Evolutionary conservation across 2,329 filamentous ascomycete genomes (phyloP).

Genomic region (Mariannaea sp.): DNA sequence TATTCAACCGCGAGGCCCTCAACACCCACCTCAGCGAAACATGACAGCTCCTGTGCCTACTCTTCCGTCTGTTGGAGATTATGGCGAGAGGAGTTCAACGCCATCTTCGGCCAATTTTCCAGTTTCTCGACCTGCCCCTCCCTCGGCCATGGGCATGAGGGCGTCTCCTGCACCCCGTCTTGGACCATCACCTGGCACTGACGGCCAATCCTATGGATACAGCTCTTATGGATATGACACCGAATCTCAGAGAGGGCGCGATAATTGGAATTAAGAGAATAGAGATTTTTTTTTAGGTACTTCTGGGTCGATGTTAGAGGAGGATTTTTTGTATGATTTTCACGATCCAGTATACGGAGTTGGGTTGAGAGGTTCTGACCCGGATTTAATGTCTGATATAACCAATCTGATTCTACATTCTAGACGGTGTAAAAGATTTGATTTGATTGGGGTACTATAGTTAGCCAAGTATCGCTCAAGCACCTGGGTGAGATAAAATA

Average conservation of each 20-base stretch:
- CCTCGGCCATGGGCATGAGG: slow-evolving; percentile 24
- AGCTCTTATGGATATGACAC: slow-evolving; percentile 45
- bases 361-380: slow-evolving; percentile 6
- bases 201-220: slow-evolving; percentile 43
- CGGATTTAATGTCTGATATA: slow-evolving; percentile 17
- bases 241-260: slow-evolving; percentile 42
- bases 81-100: slow-evolving; percentile 36
- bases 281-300: neutral
- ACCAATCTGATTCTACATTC: slow-evolving; percentile 14
- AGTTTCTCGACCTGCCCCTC: neutral
- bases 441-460: slow-evolving; percentile 21
- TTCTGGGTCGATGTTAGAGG: slow-evolving; percentile 21
- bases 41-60: slow-evolving; percentile 50
- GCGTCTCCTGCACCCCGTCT: slow-evolving; percentile 8
- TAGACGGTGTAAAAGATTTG: slow-evolving; percentile 10
- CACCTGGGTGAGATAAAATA: no score
- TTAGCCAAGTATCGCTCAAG: no score
- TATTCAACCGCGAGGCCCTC: slow-evolving; percentile 41
- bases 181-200: slow-evolving; percentile 26
- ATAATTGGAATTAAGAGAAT: slow-evolving; percentile 32
- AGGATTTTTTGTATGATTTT: slow-evolving; percentile 12
- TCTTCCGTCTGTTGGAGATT: slow-evolving; percentile 37
- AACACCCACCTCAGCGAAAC: slow-evolving; percentile 49
- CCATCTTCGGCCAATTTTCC: slow-evolving; percentile 12
- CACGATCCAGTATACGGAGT: slow-evolving; percentile 11